Conservation (phyloP, 371 early-diverging fungal species). For the Saksenaea vasiformis region DNA sequence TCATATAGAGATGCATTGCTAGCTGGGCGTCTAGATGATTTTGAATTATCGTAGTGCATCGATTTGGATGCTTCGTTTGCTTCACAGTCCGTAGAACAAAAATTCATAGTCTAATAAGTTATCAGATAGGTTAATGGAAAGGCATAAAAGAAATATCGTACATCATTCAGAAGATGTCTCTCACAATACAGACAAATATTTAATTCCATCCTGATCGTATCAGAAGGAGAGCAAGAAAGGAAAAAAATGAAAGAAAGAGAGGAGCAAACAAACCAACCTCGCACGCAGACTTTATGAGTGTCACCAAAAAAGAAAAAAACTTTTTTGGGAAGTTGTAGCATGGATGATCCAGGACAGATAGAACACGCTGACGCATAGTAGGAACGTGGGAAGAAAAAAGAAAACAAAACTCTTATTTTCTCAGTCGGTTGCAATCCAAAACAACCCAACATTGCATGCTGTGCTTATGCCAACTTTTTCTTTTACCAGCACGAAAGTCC, state of each 20-base stretch:
- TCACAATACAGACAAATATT: constrained; percentile 32
- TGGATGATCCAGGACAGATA: constrained; percentile 4
- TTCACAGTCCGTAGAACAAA: constrained; percentile 24
- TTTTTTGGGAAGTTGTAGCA: background rate
- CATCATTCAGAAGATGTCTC: constrained; percentile 23
- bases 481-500: background rate
- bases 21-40: background rate
- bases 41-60: background rate
- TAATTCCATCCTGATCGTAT: constrained; percentile 17
- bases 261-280: background rate
- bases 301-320: background rate
- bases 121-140: background rate
- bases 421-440: background rate
- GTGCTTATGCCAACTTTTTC: background rate
- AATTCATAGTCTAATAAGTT: constrained; percentile 17
- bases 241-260: background rate
- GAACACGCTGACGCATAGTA: background rate
- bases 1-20: constrained; percentile 12
- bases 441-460: constrained; percentile 1
- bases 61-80: constrained; percentile 31
- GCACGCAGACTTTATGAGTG: background rate
- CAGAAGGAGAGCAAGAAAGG: constrained; percentile 6
- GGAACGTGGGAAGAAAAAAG: background rate
- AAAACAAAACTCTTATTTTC: background rate
- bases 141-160: background rate